Conservation (phyloP, 192 early-diverging fungal genomes). For the Backusella mclennaniae region DNA sequence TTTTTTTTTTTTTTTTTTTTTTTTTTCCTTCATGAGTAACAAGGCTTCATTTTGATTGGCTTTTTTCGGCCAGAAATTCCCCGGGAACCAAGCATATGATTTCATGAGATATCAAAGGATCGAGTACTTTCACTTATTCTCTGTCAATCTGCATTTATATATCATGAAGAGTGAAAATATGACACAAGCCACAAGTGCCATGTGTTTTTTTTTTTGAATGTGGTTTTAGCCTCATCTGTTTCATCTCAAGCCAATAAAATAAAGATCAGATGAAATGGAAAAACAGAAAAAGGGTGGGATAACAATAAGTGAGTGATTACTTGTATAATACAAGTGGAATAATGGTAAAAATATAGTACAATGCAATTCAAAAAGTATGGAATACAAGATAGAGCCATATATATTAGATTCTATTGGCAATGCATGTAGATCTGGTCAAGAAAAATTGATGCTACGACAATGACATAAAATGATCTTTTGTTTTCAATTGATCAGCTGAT, state of each 20-base stretch:
- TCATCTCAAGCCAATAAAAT: not conserved
- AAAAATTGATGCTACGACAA: too few species aligned
- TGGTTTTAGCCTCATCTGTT: slow-evolving; percentile 1
- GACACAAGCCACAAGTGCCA: not conserved
- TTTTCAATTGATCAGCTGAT: not conserved
- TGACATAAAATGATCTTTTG: too few species aligned
- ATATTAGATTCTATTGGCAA: too few species aligned
- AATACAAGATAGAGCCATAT: too few species aligned
- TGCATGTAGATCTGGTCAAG: too few species aligned
- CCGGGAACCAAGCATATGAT: not conserved
- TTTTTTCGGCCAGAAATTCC: not conserved
- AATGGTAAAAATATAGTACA: not conserved
- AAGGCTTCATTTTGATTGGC: not conserved
- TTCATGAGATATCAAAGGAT: not conserved
- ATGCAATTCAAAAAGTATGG: too few species aligned
- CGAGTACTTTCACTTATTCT: too few species aligned
- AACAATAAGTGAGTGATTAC: not conserved
- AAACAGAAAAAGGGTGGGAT: not conserved
- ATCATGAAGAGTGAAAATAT: not conserved
- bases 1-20: too few species aligned
- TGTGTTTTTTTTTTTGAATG: not conserved
- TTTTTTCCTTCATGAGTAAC: too few species aligned
- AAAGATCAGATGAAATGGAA: not conserved
- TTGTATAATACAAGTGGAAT: not conserved
- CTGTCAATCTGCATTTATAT: too few species aligned